Conservation (phyloP, 2,329 filamentous ascomycete genomes). For the Xylogone sp. region DNA sequence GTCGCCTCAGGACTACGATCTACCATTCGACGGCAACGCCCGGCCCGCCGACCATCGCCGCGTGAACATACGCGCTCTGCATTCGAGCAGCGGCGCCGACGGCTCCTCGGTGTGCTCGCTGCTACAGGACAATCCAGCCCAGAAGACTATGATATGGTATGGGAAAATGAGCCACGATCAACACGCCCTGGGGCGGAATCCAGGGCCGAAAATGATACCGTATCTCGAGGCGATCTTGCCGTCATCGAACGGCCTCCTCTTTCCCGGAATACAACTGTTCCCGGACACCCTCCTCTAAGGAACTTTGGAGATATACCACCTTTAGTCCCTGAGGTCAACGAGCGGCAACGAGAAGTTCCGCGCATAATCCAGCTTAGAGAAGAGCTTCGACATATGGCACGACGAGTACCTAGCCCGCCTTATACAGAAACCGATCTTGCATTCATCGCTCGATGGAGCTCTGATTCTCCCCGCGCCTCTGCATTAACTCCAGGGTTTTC, state of each 20-base stretch:
- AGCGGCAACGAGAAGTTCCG: constrained; percentile 15
- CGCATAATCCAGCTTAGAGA: constrained; percentile 13
- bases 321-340: constrained; percentile 23
- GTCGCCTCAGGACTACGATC: constrained; percentile 22
- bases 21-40: constrained; percentile 22
- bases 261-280: neutral
- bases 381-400: constrained; percentile 16
- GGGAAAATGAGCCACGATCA: constrained; percentile 9
- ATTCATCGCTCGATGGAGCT: constrained; percentile 10
- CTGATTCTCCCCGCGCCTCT: constrained; percentile 13
- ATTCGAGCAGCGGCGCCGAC: constrained; percentile 17
- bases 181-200: constrained; percentile 5
- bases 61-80: constrained; percentile 11
- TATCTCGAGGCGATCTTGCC: neutral
- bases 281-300: neutral
- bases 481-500: constrained; percentile 16
- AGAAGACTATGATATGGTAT: constrained; percentile 13
- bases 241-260: neutral
- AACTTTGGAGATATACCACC: constrained; percentile 7
- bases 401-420: constrained; percentile 19
- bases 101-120: constrained; percentile 13
- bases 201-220: neutral
- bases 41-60: neutral
- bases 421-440: constrained; percentile 17
- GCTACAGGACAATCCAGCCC: constrained; percentile 5